A percentile compares a stretch with the other conserved stretches of the same genome.
Conservation (phyloP, 306 rosid species). For the Rosa multiflora region DNA sequence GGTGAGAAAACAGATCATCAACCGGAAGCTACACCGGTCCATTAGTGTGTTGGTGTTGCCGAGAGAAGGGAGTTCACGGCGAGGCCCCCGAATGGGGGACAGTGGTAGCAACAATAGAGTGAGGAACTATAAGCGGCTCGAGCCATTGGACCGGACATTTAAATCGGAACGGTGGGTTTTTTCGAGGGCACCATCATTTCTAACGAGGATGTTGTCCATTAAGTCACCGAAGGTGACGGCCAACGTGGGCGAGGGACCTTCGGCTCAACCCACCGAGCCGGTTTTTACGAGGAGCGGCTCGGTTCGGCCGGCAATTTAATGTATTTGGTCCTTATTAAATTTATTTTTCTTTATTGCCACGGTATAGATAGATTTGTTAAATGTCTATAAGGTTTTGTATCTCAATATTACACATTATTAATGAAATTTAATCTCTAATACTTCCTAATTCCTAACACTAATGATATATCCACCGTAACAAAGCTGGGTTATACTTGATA, state of each 20-base stretch:
- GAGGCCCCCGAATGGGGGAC: slow-evolving; percentile 49
- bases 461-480: neutral
- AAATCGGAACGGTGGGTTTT: slow-evolving; percentile 83
- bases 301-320: slow-evolving; percentile 43
- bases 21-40: slow-evolving; percentile 56
- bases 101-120: slow-evolving; percentile 60
- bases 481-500: neutral
- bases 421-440: neutral
- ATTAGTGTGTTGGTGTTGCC: slow-evolving; percentile 64
- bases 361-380: neutral
- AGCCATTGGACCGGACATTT: slow-evolving; percentile 37
- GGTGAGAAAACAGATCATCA: slow-evolving; percentile 61
- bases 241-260: slow-evolving; percentile 36
- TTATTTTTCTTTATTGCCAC: neutral
- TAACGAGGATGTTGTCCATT: slow-evolving; percentile 55
- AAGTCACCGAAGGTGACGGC: slow-evolving; percentile 46
- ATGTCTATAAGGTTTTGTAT: slow-evolving; percentile 10
- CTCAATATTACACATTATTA: neutral
- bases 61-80: slow-evolving; percentile 50
- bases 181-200: slow-evolving; percentile 55
- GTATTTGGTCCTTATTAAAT: neutral
- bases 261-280: slow-evolving; percentile 32
- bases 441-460: neutral
- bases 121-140: slow-evolving; percentile 35
- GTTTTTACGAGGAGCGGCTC: slow-evolving; percentile 25